phyloP scores from a whole-genome alignment of 257 asterid genomes.

The Scutellaria baicalensis region DNA sequence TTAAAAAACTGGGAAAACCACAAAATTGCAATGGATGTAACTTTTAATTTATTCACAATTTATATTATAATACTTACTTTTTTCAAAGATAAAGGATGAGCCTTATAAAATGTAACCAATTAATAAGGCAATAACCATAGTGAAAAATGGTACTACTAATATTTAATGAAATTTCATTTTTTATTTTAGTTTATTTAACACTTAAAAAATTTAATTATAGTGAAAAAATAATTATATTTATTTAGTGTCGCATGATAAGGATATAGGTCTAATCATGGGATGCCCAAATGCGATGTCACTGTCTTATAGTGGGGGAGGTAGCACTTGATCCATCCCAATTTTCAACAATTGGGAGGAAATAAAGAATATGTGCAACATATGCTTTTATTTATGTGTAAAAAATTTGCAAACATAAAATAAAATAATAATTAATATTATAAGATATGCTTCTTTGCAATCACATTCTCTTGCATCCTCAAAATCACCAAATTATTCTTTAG shows the following conservation, averaged over 20 bases:
- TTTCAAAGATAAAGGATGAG: too few species aligned
- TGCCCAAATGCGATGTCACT: neutral
- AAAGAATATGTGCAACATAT: slow-evolving; percentile 1
- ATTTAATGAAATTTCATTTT: neutral
- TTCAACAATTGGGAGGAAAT: neutral
- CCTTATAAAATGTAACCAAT: too few species aligned
- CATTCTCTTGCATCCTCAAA: neutral
- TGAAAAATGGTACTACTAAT: too few species aligned
- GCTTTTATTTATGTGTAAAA: neutral
- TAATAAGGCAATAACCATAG: too few species aligned
- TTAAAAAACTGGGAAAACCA: too few species aligned
- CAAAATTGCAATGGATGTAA: too few species aligned
- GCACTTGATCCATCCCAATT: neutral
- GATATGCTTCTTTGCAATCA: neutral
- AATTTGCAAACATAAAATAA: neutral
- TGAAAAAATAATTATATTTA: neutral
- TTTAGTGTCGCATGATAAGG: neutral
- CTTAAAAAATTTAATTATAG: neutral
- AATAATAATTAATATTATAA: neutral
- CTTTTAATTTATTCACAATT: too few species aligned
- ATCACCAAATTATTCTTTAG: too few species aligned
- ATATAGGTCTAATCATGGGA: slow-evolving; percentile 11
- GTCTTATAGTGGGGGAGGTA: neutral
- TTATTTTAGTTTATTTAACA: neutral
- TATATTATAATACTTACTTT: too few species aligned